Percentiles rank a stretch among this genome's conserved stretches.
Evolutionary conservation across 495 filamentous ascomycete genomes (phyloP).

Genomic region (Cercophora newfieldiana): DNA sequence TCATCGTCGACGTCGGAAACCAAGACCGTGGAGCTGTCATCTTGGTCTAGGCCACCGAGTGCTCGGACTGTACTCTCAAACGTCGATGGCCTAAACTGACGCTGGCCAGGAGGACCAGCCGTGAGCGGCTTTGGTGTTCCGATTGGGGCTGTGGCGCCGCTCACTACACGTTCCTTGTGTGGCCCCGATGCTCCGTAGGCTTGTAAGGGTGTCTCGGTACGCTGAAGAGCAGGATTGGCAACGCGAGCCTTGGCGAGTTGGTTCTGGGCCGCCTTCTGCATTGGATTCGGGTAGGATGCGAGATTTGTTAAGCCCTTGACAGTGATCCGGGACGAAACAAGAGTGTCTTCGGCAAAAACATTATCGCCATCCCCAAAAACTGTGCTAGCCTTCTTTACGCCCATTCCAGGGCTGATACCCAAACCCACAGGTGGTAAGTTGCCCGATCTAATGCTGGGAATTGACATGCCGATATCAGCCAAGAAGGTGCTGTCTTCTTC

Average conservation of each 20-base stretch:
- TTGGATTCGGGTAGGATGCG: constrained; percentile 49
- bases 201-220: constrained; percentile 16
- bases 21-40: neutral
- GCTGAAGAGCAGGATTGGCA: constrained; percentile 18
- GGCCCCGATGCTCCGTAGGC: constrained; percentile 6
- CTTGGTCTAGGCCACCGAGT: constrained; percentile 2
- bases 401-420: constrained; percentile 5
- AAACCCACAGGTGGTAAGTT: constrained; percentile 21
- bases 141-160: constrained; percentile 24
- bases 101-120: constrained; percentile 50
- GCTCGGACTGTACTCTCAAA: constrained; percentile 28
- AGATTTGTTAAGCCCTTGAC: constrained; percentile 45
- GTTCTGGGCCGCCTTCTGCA: constrained; percentile 45
- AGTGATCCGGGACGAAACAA: constrained; percentile 32
- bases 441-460: constrained; percentile 26
- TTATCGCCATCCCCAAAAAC: constrained; percentile 26
- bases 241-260: constrained; percentile 38
- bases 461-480: constrained; percentile 20
- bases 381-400: constrained; percentile 6
- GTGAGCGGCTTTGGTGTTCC: constrained; percentile 47
- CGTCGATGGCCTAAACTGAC: constrained; percentile 35
- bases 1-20: neutral
- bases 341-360: constrained; percentile 25
- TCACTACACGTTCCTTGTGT: constrained; percentile 11
- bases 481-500: constrained; percentile 7